Evolutionary conservation across 164 flowering plant genomes (phyloP).

Genomic region (Stephania cephalantha): DNA sequence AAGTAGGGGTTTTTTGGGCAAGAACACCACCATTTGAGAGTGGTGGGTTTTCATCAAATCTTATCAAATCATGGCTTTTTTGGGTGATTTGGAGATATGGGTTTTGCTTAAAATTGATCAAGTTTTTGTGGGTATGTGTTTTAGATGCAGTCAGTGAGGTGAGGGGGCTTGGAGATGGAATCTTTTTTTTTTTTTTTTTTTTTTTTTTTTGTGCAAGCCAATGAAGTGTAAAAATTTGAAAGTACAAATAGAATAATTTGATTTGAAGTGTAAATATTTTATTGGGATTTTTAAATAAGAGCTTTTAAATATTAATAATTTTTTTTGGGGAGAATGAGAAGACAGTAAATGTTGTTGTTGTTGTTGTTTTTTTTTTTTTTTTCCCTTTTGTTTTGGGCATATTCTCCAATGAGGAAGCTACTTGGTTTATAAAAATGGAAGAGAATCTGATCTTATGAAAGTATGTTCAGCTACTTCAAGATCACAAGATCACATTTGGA

Average conservation of each 20-base stretch:
- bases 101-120: conserved; percentile 5
- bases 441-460: neutral
- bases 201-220: neutral
- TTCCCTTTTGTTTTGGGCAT: neutral
- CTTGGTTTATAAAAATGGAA: neutral
- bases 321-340: neutral
- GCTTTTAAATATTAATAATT: neutral
- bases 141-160: neutral
- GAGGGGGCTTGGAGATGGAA: neutral
- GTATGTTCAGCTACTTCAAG: neutral
- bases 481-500: neutral
- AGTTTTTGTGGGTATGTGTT: neutral
- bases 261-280: neutral
- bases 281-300: neutral
- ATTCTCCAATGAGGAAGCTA: neutral
- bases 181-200: neutral
- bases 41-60: neutral
- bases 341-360: neutral
- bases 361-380: neutral
- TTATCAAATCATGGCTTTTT: conserved; percentile 34
- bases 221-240: neutral
- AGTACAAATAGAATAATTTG: neutral
- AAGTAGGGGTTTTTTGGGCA: conserved; percentile 10
- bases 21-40: conserved; percentile 35
- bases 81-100: conserved; percentile 17